phyloP scores from a whole-genome alignment of 495 filamentous ascomycete species.

The Trypethelium eluteriae region DNA sequence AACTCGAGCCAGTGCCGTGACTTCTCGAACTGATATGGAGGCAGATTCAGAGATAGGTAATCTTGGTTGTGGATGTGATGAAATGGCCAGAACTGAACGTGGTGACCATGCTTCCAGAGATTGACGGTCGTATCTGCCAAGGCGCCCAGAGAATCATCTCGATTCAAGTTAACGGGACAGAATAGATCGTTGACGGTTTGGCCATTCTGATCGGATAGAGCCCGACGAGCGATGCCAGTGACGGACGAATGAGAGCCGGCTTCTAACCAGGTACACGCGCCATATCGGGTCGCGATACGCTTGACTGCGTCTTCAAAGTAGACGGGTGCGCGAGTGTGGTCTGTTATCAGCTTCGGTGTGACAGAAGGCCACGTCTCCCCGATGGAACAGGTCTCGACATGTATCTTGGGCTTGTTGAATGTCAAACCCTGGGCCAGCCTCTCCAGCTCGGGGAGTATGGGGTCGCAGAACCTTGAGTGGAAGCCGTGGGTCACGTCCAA shows the following conservation, averaged over 20 bases:
- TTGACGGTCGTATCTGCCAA: slow-evolving; percentile 39
- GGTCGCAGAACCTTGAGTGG: slow-evolving; percentile 16
- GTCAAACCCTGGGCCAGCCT: neutral
- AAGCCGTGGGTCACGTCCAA: slow-evolving; percentile 14
- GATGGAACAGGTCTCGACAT: neutral
- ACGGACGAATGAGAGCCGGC: slow-evolving; percentile 46
- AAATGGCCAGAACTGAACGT: slow-evolving; percentile 43
- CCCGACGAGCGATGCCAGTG: slow-evolving; percentile 39
- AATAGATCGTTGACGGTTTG: slow-evolving; percentile 34
- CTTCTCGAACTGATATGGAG: slow-evolving; percentile 40
- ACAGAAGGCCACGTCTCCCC: neutral
- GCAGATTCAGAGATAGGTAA: slow-evolving; percentile 28
- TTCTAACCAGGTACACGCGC: slow-evolving; percentile 42
- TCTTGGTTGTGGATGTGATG: slow-evolving; percentile 35
- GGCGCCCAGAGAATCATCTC: slow-evolving; percentile 25
- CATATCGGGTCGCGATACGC: slow-evolving; percentile 35
- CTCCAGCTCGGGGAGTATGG: neutral
- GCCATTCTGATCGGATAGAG: slow-evolving; percentile 18
- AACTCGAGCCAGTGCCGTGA: slow-evolving; percentile 34
- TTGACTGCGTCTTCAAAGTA: slow-evolving; percentile 45
- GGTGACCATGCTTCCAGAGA: slow-evolving; percentile 44
- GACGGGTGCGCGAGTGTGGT: slow-evolving; percentile 46
- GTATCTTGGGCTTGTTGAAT: neutral
- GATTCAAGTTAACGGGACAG: slow-evolving; percentile 36
- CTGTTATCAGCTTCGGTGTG: slow-evolving; percentile 30